Evolutionary conservation across 495 filamentous ascomycete genomes (phyloP), one percentile per base, ranked within the genome.

Genomic region (Talaromyces adpressus): DNA sequence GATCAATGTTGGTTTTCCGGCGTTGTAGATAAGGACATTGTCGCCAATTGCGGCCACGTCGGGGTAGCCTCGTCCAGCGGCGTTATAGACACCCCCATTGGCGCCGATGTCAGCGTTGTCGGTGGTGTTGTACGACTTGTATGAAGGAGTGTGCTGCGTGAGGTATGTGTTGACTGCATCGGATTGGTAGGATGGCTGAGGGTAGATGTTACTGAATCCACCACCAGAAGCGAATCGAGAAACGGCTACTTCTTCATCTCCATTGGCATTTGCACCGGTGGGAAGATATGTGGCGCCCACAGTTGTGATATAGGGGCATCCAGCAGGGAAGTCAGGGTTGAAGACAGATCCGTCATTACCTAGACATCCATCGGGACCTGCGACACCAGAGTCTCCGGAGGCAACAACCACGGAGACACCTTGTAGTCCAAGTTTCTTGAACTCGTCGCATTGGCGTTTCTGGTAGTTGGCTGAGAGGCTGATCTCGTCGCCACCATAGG

Each of bases 141-240:
- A 84, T 2, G 66, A 68, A 1, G 77, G 80, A 4, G 81, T 74
- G 36, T 84, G 73, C 52, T 75, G 75, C 14, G 66, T 64, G 51
- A 88, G 74, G 71, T 81, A 88, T 53, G 68, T 66, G 0, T 71
- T 67, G 3, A 91, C 82, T 1, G 80, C 81, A 1, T 67, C 29
- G 7, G 76, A 49, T 69, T 92, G 88, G 68, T 85, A 91, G 4
- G 62, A 56, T 0, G 88, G 85, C 11, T 78, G 71, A 18, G 75
- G 68, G 72, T 86, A 91, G 69, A 89, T 77, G 68, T 90, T 89
- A 65, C 81, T 86, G 73, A 91, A 91, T 7, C 87, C 87, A 34
- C 87, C 86, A 20, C 87, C 87, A 9, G 82, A 85, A n/a, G 73
- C 72, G 73, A 84, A 79, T 59, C 82, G 67, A 22, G 72, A 64